These are phyloP conservation scores for Tylopilus plumbeoviolaceoides DNA, from an alignment of 768 basidiomycete species.

Conservation along the genomic window DNA sequence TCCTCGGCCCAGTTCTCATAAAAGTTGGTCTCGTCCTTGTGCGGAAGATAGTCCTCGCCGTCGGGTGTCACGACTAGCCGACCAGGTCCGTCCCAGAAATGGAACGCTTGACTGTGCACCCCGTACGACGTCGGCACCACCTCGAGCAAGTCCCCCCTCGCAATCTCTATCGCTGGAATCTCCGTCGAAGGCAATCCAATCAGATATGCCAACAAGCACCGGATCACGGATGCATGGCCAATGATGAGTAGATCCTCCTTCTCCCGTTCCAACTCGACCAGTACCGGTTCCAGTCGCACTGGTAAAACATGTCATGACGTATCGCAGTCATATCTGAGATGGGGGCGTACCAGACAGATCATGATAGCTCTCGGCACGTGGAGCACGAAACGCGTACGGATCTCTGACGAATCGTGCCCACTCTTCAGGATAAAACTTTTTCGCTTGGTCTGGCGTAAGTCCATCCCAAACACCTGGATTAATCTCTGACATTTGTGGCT, in stretches of 20 bases:
- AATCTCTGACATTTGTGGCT: constrained; percentile 95
- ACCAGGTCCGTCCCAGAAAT: constrained; percentile 90
- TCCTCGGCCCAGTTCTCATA: constrained; percentile 88
- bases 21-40: constrained; percentile 70
- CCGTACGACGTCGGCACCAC: constrained; percentile 87
- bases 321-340: neutral
- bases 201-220: constrained; percentile 90
- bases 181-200: constrained; percentile 93
- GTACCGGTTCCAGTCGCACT: constrained; percentile 91
- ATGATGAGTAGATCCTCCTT: constrained; percentile 95
- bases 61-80: constrained; percentile 41
- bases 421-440: constrained; percentile 87
- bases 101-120: constrained; percentile 84
- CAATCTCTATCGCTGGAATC: constrained; percentile 96
- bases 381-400: constrained; percentile 89
- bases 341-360: constrained; percentile 69
- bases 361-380: constrained; percentile 96
- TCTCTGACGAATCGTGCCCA: constrained; percentile 92
- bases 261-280: constrained; percentile 92
- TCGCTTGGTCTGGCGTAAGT: constrained; percentile 83
- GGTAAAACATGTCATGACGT: neutral
- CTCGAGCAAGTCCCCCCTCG: constrained; percentile 94
- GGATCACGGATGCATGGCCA: constrained; percentile 95
- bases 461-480: constrained; percentile 99
- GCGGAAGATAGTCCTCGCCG: constrained; percentile 30